Percentiles rank a stretch among this genome's conserved stretches.
These are phyloP conservation scores for Fusarium nodosum DNA, from an alignment of 2,329 filamentous ascomycete species.

Conservation along the genomic window DNA sequence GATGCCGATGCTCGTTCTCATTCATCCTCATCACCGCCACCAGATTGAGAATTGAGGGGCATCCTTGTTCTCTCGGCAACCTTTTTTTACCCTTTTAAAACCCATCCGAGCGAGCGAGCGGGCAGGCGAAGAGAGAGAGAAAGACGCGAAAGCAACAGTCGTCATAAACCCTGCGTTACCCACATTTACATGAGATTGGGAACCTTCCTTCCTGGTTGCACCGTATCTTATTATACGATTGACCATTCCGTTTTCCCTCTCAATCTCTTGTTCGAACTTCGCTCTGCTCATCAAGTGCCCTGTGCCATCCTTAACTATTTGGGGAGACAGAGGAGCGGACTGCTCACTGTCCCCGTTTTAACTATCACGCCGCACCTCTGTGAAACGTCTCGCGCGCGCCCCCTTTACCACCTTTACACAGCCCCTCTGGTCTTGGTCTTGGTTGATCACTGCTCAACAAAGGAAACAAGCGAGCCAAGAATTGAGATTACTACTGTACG, in stretches of 20 bases:
- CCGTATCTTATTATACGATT: slow-evolving; percentile 33
- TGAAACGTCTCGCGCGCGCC: slow-evolving; percentile 46
- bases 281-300: slow-evolving; percentile 36
- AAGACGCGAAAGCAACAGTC: slow-evolving; percentile 36
- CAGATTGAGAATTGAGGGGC: slow-evolving; percentile 1
- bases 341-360: slow-evolving; percentile 29
- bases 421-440: slow-evolving; percentile 3
- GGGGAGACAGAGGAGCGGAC: slow-evolving; percentile 16
- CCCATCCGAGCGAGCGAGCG: neutral
- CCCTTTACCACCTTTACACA: slow-evolving; percentile 43
- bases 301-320: slow-evolving; percentile 30
- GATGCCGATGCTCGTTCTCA: slow-evolving; percentile 8
- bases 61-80: slow-evolving; percentile 20
- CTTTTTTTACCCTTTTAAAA: neutral
- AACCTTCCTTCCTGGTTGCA: slow-evolving; percentile 30
- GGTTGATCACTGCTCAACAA: slow-evolving; percentile 21
- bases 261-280: neutral
- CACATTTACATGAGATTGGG: slow-evolving; percentile 39
- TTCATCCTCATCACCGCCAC: slow-evolving; percentile 10
- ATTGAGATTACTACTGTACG: slow-evolving; percentile 2
- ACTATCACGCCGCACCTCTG: slow-evolving; percentile 43
- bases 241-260: slow-evolving; percentile 30
- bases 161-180: slow-evolving; percentile 39
- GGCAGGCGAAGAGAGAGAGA: neutral
- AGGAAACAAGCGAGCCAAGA: slow-evolving; percentile 19